Evolutionary conservation across 352 stramenopile species (phyloP).

Genomic region (Phytophthora brassicae): DNA sequence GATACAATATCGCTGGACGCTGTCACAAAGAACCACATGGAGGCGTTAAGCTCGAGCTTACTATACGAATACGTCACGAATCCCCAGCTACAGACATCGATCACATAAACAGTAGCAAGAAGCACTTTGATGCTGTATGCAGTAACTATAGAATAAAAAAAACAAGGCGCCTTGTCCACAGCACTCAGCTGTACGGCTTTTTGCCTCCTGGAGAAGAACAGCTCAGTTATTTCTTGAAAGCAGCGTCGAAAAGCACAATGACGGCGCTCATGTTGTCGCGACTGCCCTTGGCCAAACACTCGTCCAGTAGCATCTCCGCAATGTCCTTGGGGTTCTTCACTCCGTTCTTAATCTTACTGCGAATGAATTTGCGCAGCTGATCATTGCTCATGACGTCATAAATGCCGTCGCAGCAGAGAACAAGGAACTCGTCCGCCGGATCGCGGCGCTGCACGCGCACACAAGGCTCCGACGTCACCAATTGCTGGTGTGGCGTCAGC

Average conservation of each 20-base stretch:
- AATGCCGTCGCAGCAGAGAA: constrained; percentile 93
- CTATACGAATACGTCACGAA: constrained; percentile 57
- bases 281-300: constrained; percentile 79
- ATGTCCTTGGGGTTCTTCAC: constrained; percentile 61
- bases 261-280: constrained; percentile 89
- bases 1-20: background rate
- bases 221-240: constrained; percentile 36
- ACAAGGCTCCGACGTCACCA: constrained; percentile 84
- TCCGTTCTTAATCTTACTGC: constrained; percentile 63
- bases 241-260: constrained; percentile 72
- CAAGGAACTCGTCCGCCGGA: constrained; percentile 89
- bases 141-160: constrained; percentile 38
- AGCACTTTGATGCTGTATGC: constrained; percentile 1
- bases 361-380: constrained; percentile 91
- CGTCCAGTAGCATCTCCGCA: constrained; percentile 76
- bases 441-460: constrained; percentile 74
- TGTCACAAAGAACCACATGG: constrained; percentile 17
- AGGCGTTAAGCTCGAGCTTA: constrained; percentile 48
- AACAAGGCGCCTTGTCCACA: background rate
- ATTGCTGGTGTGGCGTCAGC: constrained; percentile 81
- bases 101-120: constrained; percentile 5
- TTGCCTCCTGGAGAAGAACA: constrained; percentile 18
- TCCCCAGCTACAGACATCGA: constrained; percentile 12
- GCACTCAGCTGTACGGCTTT: constrained; percentile 6
- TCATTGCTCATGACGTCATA: constrained; percentile 96